phyloP scores from a whole-genome alignment of 2,329 filamentous ascomycete species.

The Colletotrichum agaves region DNA sequence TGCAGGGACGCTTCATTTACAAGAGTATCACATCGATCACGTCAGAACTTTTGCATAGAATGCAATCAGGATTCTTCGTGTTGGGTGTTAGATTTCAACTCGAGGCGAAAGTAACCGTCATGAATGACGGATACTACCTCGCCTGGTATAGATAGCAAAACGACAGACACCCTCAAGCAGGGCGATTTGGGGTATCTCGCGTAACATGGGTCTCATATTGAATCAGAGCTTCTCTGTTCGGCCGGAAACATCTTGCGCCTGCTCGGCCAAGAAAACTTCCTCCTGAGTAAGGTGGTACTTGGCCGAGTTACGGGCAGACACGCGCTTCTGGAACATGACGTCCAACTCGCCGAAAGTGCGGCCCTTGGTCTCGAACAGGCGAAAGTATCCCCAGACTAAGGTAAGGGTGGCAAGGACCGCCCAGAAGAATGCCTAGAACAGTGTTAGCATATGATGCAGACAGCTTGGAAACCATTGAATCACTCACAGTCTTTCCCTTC shows the following conservation, averaged over 20 bases:
- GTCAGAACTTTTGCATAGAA: background rate
- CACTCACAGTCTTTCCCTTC: constrained; percentile 50
- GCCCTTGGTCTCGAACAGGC: constrained; percentile 57
- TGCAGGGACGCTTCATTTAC: too few relatives aligned
- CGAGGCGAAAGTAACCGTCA: background rate
- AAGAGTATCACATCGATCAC: background rate
- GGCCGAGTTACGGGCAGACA: constrained; percentile 52
- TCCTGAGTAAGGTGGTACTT: constrained; percentile 49
- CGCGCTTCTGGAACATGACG: constrained; percentile 52
- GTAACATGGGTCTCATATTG: background rate
- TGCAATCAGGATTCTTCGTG: background rate
- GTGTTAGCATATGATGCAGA: constrained; percentile 22
- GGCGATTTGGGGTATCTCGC: constrained; percentile 18
- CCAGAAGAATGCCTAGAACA: constrained; percentile 55
- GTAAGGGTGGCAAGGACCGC: constrained; percentile 49
- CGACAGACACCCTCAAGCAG: background rate
- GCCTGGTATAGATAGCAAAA: constrained; percentile 21
- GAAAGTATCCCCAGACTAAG: constrained; percentile 54
- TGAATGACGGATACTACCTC: background rate
- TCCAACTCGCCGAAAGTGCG: constrained; percentile 59
- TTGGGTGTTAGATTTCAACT: constrained; percentile 24
- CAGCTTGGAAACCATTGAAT: constrained; percentile 12
- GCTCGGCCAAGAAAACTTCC: constrained; percentile 42
- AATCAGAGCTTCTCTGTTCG: constrained; percentile 26
- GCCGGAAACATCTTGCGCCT: constrained; percentile 10